Conservation (phyloP, 495 filamentous ascomycete species). For the Hypoxylon trugodes region DNA sequence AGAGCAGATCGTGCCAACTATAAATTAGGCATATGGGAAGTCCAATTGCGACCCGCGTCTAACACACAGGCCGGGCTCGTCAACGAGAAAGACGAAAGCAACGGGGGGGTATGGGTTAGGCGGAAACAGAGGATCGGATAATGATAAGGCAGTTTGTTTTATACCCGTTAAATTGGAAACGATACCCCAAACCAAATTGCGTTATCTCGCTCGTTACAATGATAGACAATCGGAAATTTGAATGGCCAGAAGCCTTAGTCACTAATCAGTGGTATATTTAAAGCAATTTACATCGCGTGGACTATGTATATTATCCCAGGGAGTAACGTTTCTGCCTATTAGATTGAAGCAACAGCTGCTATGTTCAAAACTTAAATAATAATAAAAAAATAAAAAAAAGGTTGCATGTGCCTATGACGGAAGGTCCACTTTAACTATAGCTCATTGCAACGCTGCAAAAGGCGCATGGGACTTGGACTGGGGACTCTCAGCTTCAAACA, state of each 20-base stretch:
- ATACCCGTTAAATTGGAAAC: no score
- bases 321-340: no score
- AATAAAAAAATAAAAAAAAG: not conserved
- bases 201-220: no score
- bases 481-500: constrained; percentile 8
- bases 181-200: no score
- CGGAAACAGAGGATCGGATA: constrained; percentile 55
- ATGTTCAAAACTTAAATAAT: not conserved
- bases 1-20: constrained; percentile 65
- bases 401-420: constrained; percentile 35
- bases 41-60: constrained; percentile 57
- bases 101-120: constrained; percentile 66
- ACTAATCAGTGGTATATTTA: no score
- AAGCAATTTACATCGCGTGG: no score
- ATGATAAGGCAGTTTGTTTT: no score
- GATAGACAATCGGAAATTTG: no score
- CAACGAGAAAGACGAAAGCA: constrained; percentile 25
- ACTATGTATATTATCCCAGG: no score
- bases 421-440: constrained; percentile 28
- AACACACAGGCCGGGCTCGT: constrained; percentile 8
- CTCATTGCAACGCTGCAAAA: constrained; percentile 31
- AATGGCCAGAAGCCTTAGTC: no score
- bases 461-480: constrained; percentile 32
- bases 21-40: constrained; percentile 66
- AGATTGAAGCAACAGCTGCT: no score